A percentile compares a stretch with the other conserved stretches of the same genome.
These are phyloP conservation scores for Boechera stricta DNA, from an alignment of 345 rosid genomes.

Conservation along the genomic window DNA sequence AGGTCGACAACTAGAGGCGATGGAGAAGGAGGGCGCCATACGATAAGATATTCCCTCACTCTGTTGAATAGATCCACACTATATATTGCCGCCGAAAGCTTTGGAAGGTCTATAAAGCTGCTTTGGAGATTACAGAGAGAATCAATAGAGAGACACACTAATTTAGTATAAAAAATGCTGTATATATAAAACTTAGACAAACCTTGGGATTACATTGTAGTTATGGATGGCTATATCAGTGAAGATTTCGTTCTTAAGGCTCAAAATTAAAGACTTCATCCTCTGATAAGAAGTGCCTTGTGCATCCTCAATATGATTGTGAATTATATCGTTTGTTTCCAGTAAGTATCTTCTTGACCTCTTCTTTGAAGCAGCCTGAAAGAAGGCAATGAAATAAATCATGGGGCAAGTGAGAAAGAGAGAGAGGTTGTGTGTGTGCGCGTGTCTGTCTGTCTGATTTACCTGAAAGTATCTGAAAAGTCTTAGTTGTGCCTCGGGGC, in stretches of 20 bases:
- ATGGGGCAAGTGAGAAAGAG: not conserved
- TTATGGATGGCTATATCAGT: constrained; percentile 81
- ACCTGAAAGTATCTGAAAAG: constrained; percentile 85
- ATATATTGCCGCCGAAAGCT: constrained; percentile 78
- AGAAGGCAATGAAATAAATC: not conserved
- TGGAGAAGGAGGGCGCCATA: constrained; percentile 82
- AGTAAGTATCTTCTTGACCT: constrained; percentile 71
- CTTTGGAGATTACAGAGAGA: constrained; percentile 43
- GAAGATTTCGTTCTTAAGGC: constrained; percentile 68
- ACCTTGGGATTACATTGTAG: constrained; percentile 81
- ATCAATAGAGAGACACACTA: constrained; percentile 15
- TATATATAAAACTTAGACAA: constrained; percentile 10
- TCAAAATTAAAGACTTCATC: constrained; percentile 69
- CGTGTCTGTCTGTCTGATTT: constrained; percentile 4
- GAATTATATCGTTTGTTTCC: constrained; percentile 69
- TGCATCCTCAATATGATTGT: constrained; percentile 51
- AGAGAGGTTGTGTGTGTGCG: not conserved
- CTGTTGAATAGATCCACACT: constrained; percentile 72
- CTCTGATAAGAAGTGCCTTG: constrained; percentile 62
- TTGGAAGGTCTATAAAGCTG: constrained; percentile 89
- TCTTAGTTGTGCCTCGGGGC: constrained; percentile 73
- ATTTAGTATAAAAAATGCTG: not conserved
- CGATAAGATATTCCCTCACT: constrained; percentile 64
- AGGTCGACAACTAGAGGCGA: constrained; percentile 78
- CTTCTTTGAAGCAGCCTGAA: constrained; percentile 72